Evolutionary conservation across 1,139 yeast species (phyloP).

Genomic region (Saccharomyces hybrid): DNA sequence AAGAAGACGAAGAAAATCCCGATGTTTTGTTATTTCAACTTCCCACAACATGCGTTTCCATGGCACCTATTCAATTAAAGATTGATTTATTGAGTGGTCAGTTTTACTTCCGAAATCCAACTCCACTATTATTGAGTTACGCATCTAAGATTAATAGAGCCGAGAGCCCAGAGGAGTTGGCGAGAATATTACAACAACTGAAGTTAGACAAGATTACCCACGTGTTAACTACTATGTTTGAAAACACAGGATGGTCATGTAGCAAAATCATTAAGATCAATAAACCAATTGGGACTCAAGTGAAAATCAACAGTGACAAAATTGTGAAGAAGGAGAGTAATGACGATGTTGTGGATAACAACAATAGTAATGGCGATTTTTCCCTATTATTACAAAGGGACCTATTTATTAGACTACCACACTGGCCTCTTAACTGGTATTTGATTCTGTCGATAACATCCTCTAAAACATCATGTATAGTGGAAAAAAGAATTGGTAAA

Average conservation of each 20-base stretch:
- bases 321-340: constrained; percentile 2
- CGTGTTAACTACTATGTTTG: constrained; percentile 46
- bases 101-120: constrained; percentile 42
- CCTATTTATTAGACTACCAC: constrained; percentile 48
- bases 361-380: background rate
- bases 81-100: constrained; percentile 40
- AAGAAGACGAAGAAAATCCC: constrained; percentile 27
- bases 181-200: constrained; percentile 36
- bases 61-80: constrained; percentile 34
- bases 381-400: constrained; percentile 32
- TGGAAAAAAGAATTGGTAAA: constrained; percentile 47
- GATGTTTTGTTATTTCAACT: constrained; percentile 29
- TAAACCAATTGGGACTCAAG: constrained; percentile 26
- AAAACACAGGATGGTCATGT: constrained; percentile 61
- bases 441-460: constrained; percentile 45
- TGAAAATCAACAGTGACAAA: constrained; percentile 13
- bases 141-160: constrained; percentile 36
- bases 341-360: background rate
- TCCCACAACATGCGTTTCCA: constrained; percentile 31
- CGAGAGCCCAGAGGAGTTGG: constrained; percentile 30
- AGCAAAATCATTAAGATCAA: constrained; percentile 47
- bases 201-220: constrained; percentile 48
- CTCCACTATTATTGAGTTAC: constrained; percentile 35
- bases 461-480: constrained; percentile 43
- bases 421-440: constrained; percentile 73